Evolutionary conservation across 306 rosid species (phyloP).

Genomic region (Cicer judaicum): DNA sequence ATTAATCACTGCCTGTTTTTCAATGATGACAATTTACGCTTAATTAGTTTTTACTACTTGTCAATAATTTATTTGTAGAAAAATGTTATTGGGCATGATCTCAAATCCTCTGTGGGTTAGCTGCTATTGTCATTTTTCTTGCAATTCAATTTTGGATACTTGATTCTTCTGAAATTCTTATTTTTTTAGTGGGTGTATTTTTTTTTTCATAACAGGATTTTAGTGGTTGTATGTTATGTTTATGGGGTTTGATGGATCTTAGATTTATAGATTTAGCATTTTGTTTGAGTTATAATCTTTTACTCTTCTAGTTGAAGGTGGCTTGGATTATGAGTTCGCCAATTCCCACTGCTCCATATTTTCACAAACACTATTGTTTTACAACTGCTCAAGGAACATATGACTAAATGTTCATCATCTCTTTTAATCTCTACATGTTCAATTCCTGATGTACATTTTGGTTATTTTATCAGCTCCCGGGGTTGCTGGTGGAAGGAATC

Average conservation of each 20-base stretch:
- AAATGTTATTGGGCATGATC: constrained; percentile 36
- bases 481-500: constrained; percentile 69
- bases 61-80: constrained; percentile 7
- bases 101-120: background rate
- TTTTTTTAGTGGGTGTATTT: background rate
- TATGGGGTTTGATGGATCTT: constrained; percentile 31
- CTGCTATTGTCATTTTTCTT: background rate
- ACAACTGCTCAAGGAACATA: constrained; percentile 21
- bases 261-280: background rate
- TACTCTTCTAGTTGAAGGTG: constrained; percentile 15
- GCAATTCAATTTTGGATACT: constrained; percentile 9
- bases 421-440: constrained; percentile 15
- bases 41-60: background rate
- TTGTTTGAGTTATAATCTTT: background rate
- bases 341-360: background rate
- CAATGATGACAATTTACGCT: constrained; percentile 2
- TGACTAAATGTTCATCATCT: background rate
- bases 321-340: background rate
- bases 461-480: constrained; percentile 53
- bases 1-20: constrained; percentile 8
- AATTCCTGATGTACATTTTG: constrained; percentile 18
- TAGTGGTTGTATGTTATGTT: constrained; percentile 19
- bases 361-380: constrained; percentile 6
- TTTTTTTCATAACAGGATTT: background rate
- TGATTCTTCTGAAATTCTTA: constrained; percentile 12